A percentile compares a stretch with the other conserved stretches of the same genome.
These are phyloP conservation scores for Achlya hypogyna DNA, from an alignment of 352 stramenopile genomes.

Conservation along the genomic window DNA sequence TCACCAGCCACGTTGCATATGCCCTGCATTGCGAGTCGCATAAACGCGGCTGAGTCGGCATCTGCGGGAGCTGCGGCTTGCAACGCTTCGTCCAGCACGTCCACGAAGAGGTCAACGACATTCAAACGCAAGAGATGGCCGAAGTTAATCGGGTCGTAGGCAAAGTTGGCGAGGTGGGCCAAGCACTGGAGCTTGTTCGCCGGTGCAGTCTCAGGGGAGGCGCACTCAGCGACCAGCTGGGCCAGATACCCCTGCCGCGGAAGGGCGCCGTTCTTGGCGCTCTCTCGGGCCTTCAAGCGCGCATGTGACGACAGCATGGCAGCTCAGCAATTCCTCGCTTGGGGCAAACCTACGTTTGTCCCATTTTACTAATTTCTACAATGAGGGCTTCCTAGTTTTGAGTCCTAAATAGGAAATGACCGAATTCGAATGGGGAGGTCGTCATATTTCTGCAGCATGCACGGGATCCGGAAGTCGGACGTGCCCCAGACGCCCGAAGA, in stretches of 20 bases:
- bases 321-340: not conserved
- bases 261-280: constrained; percentile 39
- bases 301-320: constrained; percentile 59
- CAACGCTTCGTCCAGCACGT: constrained; percentile 48
- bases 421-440: constrained; percentile 9
- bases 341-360: too few species aligned
- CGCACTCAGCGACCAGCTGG: constrained; percentile 64
- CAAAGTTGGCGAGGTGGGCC: constrained; percentile 75
- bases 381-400: too few species aligned
- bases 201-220: constrained; percentile 30
- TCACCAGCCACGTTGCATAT: constrained; percentile 17
- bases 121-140: constrained; percentile 38
- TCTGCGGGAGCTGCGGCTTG: not conserved
- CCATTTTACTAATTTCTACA: too few species aligned
- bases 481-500: constrained; percentile 14
- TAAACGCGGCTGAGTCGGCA: not conserved
- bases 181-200: constrained; percentile 65
- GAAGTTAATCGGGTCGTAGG: constrained; percentile 83
- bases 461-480: constrained; percentile 21
- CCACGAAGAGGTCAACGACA: constrained; percentile 69
- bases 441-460: constrained; percentile 3
- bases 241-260: constrained; percentile 67
- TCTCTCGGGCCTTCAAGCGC: constrained; percentile 49
- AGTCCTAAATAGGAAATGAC: too few species aligned
- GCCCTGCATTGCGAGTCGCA: constrained; percentile 5